Evolutionary conservation across 441 rosid genomes (phyloP), one percentile per base, ranked within the genome.

Genomic region (Jatropha multifida): DNA sequence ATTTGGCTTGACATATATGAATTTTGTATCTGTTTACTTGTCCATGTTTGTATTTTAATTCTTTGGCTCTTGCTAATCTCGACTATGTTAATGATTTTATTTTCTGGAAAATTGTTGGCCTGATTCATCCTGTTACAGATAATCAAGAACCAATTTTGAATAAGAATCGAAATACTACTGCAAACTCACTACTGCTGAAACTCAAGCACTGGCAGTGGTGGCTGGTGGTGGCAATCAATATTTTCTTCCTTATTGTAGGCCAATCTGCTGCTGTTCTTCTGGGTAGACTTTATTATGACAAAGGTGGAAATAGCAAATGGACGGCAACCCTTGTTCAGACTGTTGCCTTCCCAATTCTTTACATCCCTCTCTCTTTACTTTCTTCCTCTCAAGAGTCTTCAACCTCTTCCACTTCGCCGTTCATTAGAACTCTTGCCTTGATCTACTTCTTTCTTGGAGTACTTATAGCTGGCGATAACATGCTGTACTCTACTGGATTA

Each of bases 271-370:
- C 95, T 3, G 95, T 93, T 71, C 86, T 95, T 71, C 88, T 95
- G 10, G 99, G 98, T 20, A 83, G 97, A 74, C 89, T 87, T 85
- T 95, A 93, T 73, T 95, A 91, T 71, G 99, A 84, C 56, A 80
- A 86, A 79, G 98, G 99, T 60, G 99, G 99, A 55, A 90, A 90
- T 56, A 95, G 98, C 56, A 90, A 83, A 83, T 95, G 98, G 99
- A 75, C 92, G 87, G 90, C 96, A 0, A 95, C 98, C 49, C 87
- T 95, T 78, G 92, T 93, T 71, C 98, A 95, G 66, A 95, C 94
- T 0, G 94, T 87, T 44, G 98, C 85, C 68, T 93, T 93, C 83
- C 98, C 98, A 0, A 75, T 95, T 75, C 92, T 93, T 27, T 87
- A 44, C 67, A 65, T 93, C 68, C 97, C 99, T 0, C 85, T 86